A percentile compares a stretch with the other conserved stretches of the same genome.
Conservation (phyloP, 139 green algal species). For the Ettlia oleoabundans region DNA sequence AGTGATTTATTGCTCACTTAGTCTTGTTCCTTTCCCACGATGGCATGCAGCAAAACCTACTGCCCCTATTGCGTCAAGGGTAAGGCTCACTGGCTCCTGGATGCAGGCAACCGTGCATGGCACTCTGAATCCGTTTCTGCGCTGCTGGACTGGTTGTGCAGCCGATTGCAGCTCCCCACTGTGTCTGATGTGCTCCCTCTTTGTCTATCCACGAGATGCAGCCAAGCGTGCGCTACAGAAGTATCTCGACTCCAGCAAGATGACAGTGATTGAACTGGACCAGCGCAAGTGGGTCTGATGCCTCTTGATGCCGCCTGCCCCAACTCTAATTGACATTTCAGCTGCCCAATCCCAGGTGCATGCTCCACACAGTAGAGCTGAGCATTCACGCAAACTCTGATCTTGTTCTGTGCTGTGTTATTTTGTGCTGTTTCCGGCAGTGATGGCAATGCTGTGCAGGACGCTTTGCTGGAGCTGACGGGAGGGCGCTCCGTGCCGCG, state of each 20-base stretch:
- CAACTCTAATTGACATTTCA: neutral
- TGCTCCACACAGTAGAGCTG: too few species aligned
- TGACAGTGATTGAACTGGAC: constrained; percentile 53
- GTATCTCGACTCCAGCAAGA: constrained; percentile 33
- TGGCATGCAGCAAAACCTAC: constrained; percentile 53
- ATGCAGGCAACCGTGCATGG: neutral
- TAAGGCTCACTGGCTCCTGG: neutral
- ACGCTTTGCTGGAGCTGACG: constrained; percentile 6
- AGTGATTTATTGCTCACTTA: too few species aligned
- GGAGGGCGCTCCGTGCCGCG: constrained; percentile 38
- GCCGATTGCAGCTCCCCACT: too few species aligned
- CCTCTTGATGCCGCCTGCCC: neutral
- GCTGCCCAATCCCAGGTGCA: neutral
- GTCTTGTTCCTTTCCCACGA: neutral
- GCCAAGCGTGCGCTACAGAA: constrained; percentile 48
- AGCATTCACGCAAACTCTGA: too few species aligned
- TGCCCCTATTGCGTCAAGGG: constrained; percentile 55
- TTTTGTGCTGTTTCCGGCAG: neutral
- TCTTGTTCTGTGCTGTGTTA: neutral
- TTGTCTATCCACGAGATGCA: too few species aligned
- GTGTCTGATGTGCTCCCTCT: too few species aligned
- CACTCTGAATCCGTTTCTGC: too few species aligned
- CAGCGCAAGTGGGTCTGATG: neutral
- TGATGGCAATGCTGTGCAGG: neutral
- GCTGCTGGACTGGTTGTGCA: too few species aligned